Evolutionary conservation across 331 rosid species (phyloP).

Genomic region (Telfairia occidentalis): DNA sequence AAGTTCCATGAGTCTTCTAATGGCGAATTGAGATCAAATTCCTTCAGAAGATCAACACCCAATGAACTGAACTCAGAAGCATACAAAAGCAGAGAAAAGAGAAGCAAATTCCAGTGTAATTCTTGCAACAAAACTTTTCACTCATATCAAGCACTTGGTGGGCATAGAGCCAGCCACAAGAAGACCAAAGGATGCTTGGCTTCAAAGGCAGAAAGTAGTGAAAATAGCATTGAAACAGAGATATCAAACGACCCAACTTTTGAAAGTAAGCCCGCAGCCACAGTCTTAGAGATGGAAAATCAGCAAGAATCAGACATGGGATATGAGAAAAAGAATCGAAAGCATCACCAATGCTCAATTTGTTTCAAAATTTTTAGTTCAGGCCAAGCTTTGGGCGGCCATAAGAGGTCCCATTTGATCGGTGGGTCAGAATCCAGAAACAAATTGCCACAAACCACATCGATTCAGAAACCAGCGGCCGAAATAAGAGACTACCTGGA

Average conservation of each 20-base stretch:
- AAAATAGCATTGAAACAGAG: slow-evolving; percentile 53
- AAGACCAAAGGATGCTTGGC: slow-evolving; percentile 52
- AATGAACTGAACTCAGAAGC: slow-evolving; percentile 24
- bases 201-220: slow-evolving; percentile 43
- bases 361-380: slow-evolving; percentile 57
- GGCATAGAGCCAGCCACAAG: slow-evolving; percentile 86
- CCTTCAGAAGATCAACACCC: slow-evolving; percentile 11
- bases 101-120: slow-evolving; percentile 64
- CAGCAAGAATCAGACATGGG: slow-evolving; percentile 6
- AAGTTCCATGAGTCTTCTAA: slow-evolving; percentile 17
- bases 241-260: slow-evolving; percentile 30
- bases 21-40: slow-evolving; percentile 23
- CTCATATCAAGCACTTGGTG: slow-evolving; percentile 91
- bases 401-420: slow-evolving; percentile 67
- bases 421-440: slow-evolving; percentile 31
- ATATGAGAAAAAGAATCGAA: slow-evolving; percentile 31
- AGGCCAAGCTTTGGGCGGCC: slow-evolving; percentile 96
- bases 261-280: slow-evolving; percentile 24
- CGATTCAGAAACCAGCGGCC: slow-evolving; percentile 28
- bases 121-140: slow-evolving; percentile 62
- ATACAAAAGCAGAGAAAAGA: slow-evolving; percentile 28
- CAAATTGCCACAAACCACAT: slow-evolving; percentile 10
- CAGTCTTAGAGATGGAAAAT: background rate
- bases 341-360: slow-evolving; percentile 55
- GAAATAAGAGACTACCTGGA: slow-evolving; percentile 68